These are phyloP conservation scores for Aaosphaeria pasadenensis DNA, from an alignment of 2,329 filamentous ascomycete genomes.

Conservation along the genomic window DNA sequence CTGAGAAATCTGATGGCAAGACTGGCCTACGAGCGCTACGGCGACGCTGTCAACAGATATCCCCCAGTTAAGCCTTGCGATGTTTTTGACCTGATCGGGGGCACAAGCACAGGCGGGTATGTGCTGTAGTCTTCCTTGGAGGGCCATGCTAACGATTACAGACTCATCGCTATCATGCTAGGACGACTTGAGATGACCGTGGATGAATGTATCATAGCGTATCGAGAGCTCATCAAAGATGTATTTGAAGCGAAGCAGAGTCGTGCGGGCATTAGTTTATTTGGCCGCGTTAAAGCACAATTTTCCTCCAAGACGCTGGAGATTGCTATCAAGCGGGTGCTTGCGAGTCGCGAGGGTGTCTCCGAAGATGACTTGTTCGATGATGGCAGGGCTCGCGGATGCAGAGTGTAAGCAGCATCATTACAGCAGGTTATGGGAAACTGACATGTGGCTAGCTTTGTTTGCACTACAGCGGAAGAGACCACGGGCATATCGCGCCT, in stretches of 20 bases:
- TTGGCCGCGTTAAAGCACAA: slow-evolving; percentile 1
- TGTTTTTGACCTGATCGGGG: slow-evolving; percentile 17
- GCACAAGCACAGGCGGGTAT: slow-evolving; percentile 15
- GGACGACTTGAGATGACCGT: slow-evolving; percentile 9
- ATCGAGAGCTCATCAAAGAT: slow-evolving; percentile 3
- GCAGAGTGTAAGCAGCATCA: slow-evolving; percentile 1
- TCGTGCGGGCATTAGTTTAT: not conserved
- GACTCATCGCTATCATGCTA: slow-evolving; percentile 14
- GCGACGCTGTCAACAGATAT: not conserved
- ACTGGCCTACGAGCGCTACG: slow-evolving; percentile 5
- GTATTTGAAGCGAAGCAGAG: slow-evolving; percentile 3
- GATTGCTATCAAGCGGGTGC: slow-evolving; percentile 2
- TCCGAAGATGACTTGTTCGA: slow-evolving; percentile 1
- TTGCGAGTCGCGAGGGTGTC: not conserved
- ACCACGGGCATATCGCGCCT: slow-evolving; percentile 44
- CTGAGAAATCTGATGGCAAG: slow-evolving; percentile 9
- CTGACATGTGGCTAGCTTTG: slow-evolving; percentile 21
- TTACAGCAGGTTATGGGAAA: not conserved
- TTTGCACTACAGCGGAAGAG: slow-evolving; percentile 38
- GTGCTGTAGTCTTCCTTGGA: slow-evolving; percentile 9
- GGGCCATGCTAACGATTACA: not conserved
- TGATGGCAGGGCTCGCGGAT: slow-evolving; percentile 1
- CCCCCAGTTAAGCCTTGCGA: slow-evolving; percentile 11
- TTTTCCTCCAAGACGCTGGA: slow-evolving; percentile 4
- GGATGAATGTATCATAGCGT: slow-evolving; percentile 7